Percentiles rank a stretch among this genome's conserved stretches.
Conservation (phyloP, 345 rosid species). For the Salix arbutifolia region DNA sequence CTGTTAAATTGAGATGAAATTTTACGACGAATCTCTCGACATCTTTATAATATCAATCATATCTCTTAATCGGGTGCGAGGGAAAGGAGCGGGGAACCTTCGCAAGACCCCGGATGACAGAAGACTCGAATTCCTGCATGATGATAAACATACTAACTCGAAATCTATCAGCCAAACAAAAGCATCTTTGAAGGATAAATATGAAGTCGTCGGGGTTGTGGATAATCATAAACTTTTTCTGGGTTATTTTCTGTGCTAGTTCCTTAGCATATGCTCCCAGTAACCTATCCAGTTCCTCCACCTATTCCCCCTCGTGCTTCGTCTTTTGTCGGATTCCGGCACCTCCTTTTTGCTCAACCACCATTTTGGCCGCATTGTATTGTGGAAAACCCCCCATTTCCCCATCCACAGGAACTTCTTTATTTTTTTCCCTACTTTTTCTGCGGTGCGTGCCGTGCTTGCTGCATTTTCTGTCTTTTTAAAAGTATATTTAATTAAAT, state of each 20-base stretch:
- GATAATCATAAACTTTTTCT: conserved; percentile 40
- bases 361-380: conserved; percentile 11
- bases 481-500: no score
- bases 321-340: conserved; percentile 18
- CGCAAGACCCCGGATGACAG: conserved; percentile 33
- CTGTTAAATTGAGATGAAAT: no score
- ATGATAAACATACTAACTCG: conserved; percentile 25
- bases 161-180: conserved; percentile 44
- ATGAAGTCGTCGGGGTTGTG: conserved; percentile 23
- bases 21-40: no score
- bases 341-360: conserved; percentile 23
- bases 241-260: conserved; percentile 1
- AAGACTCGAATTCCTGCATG: conserved; percentile 41
- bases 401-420: conserved; percentile 2
- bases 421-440: neutral
- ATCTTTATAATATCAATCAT: no score
- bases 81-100: conserved; percentile 29
- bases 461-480: neutral
- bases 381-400: conserved; percentile 8
- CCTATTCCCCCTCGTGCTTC: conserved; percentile 12
- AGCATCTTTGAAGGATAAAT: conserved; percentile 48
- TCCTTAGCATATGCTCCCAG: conserved; percentile 28
- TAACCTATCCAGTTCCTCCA: conserved; percentile 2
- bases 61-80: no score
- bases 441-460: neutral